Evolutionary conservation across 208 protist genomes (phyloP), one percentile per base, ranked within the genome.

Genomic region (Eutreptiella sp.): DNA sequence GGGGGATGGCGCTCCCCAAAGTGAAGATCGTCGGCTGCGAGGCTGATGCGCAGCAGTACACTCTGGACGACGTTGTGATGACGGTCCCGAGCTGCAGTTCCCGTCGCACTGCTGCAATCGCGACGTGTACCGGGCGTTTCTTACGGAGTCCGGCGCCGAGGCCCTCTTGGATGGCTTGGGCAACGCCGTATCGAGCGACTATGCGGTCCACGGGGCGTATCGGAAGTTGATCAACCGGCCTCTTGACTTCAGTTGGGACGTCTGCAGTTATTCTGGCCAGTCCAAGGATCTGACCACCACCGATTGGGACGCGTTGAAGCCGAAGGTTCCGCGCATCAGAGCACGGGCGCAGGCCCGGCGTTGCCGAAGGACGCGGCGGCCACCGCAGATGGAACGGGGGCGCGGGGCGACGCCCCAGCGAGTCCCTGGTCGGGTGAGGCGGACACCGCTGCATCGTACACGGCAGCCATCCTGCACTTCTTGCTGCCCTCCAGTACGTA

Each of bases 21-120:
- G 2, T 26, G 4, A 58, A 58, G 43, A 23, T 58, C 21, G 9
- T 52, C n/a, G 14, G 7, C 7, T 19, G 38, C 34, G 46, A 52
- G 23, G 46, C 34, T 29, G 34, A n/a, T 11, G 21, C 28, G 16
- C 4, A 55, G 28, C n/a, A 29, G 3, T 96, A 88, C 59, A 46
- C 46, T 1, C 66, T 96, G 1, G 28, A 50, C 11, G 89, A 95
- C 66, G 75, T 97, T 2, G 45, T 95, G 21, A 72, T 95, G 41
- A 77, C 90, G 0, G 59, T 96, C 3, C 90, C 89, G 5, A 77
- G 23, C 70, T 95, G 24, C 29, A 70, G 27, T 92, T 85, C 52
- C 92, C 92, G 0, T 21, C 34, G 1, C 53, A 76, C 14, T 27
- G 21, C 0, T 88, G 77, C 50, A 63, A 70, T 3, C 64, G 59